Evolutionary conservation across 352 stramenopile genomes (phyloP), one percentile per base, ranked within the genome.

Genomic region (Pythium aphanidermatum): DNA sequence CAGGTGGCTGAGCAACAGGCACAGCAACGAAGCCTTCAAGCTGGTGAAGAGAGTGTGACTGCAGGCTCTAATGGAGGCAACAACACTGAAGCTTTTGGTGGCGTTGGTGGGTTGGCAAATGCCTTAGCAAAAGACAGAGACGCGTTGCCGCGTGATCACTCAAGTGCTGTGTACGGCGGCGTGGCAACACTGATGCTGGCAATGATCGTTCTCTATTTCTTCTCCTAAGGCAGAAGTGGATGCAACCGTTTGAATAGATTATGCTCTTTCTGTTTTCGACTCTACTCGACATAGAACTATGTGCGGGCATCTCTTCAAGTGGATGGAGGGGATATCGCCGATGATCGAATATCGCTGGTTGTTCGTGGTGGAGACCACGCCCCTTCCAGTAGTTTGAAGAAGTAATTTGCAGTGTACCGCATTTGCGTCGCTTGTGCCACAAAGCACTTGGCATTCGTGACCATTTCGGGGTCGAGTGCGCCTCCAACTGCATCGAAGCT

Each of bases 391-490:
- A 59, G 38, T 21, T 72, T 39, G 37, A 81, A 83, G 34, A 79
- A 69, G 14, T 51, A 50, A 12, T 53, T 34, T 16, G 50, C 62
- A 10, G 55, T 63, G 10, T 43, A 36, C 7, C 66, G 68, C 60
- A 80, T 70, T 37, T 65, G 45, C 2, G 47, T 39, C 7, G 74
- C 74, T 14, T 64, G 67, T 4, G 33, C 28, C 4, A 70, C 45
- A 19, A 86, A 86, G 16, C 48, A 46, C 25, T 54, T 34, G 1
- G 70, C 51, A 36, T 66, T 68, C 23, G 63, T 45, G 16, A 65
- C 43, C 69, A 86, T 86, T 46, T 79, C 70, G 9, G 53, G 42
- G 33, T 75, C 74, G 4, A 83, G 51, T 2, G 51, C 60, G 3
- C 70, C 70, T 2, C 81, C 47, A 1, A 31, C 34, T 27, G 34